These are phyloP conservation scores for Neopestalotiopsis sp. DNA, from an alignment of 2,329 filamentous ascomycete species.

Conservation along the genomic window DNA sequence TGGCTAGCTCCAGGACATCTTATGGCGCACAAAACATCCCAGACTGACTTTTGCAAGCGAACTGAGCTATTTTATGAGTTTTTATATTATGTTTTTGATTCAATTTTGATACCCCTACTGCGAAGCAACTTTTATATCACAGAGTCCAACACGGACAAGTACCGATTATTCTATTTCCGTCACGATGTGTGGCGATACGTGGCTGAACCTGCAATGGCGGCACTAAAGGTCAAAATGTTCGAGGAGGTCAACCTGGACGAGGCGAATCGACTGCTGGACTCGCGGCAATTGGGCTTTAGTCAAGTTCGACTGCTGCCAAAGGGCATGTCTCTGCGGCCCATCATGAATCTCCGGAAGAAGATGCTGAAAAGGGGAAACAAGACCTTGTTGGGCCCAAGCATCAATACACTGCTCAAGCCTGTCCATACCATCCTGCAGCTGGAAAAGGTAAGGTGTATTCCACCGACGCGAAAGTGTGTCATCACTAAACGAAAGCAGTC, in stretches of 20 bases:
- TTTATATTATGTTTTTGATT: constrained; percentile 92
- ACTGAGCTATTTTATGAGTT: constrained; percentile 82
- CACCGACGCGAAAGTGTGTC: not conserved
- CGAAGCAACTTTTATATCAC: constrained; percentile 93
- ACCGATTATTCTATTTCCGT: constrained; percentile 89
- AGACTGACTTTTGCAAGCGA: constrained; percentile 77
- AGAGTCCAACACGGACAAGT: constrained; percentile 81
- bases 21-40: constrained; percentile 62
- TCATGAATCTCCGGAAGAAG: constrained; percentile 82
- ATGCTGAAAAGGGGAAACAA: constrained; percentile 51
- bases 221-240: constrained; percentile 76
- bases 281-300: constrained; percentile 75
- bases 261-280: constrained; percentile 63
- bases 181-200: constrained; percentile 89
- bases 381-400: constrained; percentile 44
- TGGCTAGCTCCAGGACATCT: constrained; percentile 73
- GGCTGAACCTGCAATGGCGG: constrained; percentile 72
- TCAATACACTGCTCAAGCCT: constrained; percentile 68
- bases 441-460: constrained; percentile 66
- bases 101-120: constrained; percentile 84
- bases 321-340: constrained; percentile 74
- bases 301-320: constrained; percentile 86
- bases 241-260: constrained; percentile 71
- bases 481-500: constrained; percentile 37
- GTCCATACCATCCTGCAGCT: constrained; percentile 78